Percentiles rank a stretch among this genome's conserved stretches.
Conservation (phyloP, 169 alveolate species). For the Plasmodium inui region DNA sequence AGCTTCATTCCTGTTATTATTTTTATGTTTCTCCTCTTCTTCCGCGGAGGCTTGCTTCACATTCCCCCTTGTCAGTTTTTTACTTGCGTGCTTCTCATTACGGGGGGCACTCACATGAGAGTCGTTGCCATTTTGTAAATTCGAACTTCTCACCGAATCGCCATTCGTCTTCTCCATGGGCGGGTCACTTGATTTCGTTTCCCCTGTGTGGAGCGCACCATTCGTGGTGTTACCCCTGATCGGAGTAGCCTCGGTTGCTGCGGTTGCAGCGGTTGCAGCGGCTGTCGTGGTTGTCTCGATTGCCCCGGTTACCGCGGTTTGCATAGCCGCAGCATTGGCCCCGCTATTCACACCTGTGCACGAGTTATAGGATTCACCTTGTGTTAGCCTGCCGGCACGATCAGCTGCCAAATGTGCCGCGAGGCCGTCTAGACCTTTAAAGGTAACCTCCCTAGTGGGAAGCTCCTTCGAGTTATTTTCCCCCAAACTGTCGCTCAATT, state of each 20-base stretch:
- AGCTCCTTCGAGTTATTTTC: conserved; percentile 6
- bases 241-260: not conserved
- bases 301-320: not conserved
- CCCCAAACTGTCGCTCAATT: conserved; percentile 24
- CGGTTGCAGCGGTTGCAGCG: not conserved
- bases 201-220: not conserved
- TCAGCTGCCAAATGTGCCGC: not conserved
- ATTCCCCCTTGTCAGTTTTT: not conserved
- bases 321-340: not conserved
- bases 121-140: not conserved
- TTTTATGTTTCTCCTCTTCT: not conserved
- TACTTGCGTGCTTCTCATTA: not conserved
- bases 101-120: not conserved
- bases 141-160: not conserved
- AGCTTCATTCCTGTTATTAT: not conserved
- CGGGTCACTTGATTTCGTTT: not conserved
- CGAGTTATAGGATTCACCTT: not conserved
- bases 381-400: not conserved
- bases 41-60: not conserved
- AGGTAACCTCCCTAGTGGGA: not conserved
- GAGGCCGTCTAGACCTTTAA: not conserved
- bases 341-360: not conserved
- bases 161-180: not conserved
- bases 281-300: not conserved
- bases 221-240: not conserved